Evolutionary conservation across 768 basidiomycete species (phyloP), one percentile per base, ranked within the genome.

Genomic region (Pisolithus tinctorius): DNA sequence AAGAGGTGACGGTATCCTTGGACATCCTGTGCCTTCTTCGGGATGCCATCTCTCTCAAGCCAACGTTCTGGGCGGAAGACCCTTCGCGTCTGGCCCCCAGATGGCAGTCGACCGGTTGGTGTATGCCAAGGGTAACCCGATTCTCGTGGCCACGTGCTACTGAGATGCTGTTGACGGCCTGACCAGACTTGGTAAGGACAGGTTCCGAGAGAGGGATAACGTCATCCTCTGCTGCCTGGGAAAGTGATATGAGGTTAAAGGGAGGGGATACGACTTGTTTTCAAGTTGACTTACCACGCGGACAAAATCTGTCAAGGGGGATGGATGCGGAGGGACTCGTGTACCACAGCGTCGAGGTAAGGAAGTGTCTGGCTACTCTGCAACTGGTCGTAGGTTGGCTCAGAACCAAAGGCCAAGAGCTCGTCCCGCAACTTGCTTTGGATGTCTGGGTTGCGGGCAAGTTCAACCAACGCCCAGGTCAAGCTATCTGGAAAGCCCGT

Each of bases 321-420:
- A 50, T 74, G 71, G 4, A 73, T 34, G 16, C 75, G 63, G 25
- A 76, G 56, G 71, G 34, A 1, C 34, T 34, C 34, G 3, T 34
- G 34, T 34, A 34, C 34, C 34, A 34, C 34, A 34, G 34, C 73
- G 49, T 77, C 73, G 29, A 77, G 66, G 52, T 69, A 72, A n/a
- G 73, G 74, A 34, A 34, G 34, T 34, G 34, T 34, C 26, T 73
- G 55, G 47, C 36, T 63, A 52, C 55, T 60, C 4, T 53, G 62
- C 26, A 77, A 65, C 57, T 71, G 63, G 40, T 75, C 71, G 67
- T 68, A 75, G 4, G 68, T 67, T n/a, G 69, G 68, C 45, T 74
- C 72, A 4, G 53, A 46, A 43, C 36, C 46, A 45, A 63, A 60
- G 38, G 60, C 16, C 34, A 34, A 34, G 14, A 34, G 34, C 34